These are phyloP conservation scores for Fusarium protoensiforme DNA, from an alignment of 2,329 filamentous ascomycete species.

Conservation along the genomic window DNA sequence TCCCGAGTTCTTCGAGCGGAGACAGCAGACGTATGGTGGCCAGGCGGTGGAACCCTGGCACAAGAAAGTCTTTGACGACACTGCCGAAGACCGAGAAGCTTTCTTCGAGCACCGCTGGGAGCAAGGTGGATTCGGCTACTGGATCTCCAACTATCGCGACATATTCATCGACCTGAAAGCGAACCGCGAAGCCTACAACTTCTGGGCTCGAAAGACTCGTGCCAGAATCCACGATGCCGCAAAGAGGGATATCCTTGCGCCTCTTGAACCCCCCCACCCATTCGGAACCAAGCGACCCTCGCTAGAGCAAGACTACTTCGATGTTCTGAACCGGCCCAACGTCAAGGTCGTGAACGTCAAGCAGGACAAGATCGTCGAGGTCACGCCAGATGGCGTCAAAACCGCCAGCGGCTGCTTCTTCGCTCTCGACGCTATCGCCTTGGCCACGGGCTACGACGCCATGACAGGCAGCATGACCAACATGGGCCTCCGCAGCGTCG, in stretches of 20 bases:
- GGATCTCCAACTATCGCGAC: background rate
- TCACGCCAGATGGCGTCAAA: background rate
- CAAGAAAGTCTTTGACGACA: background rate
- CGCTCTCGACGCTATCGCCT: background rate
- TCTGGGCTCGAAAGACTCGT: background rate
- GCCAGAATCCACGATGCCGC: background rate
- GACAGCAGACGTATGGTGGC: background rate
- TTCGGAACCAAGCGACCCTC: background rate
- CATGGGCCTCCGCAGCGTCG: background rate
- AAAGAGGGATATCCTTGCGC: background rate
- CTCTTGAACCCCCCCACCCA: background rate
- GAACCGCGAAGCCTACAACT: background rate
- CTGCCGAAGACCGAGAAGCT: background rate
- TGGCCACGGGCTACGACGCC: background rate
- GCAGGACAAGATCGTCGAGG: background rate
- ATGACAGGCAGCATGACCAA: background rate
- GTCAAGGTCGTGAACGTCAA: background rate
- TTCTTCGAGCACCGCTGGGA: background rate
- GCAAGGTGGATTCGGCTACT: background rate
- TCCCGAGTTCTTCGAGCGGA: background rate
- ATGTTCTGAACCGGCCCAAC: background rate
- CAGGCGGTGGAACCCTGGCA: background rate
- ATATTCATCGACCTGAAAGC: background rate
- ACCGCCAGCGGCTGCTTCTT: background rate
- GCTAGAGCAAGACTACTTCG: background rate